Evolutionary conservation across 495 filamentous ascomycete genomes (phyloP).

Genomic region (Penicillium arizonense): DNA sequence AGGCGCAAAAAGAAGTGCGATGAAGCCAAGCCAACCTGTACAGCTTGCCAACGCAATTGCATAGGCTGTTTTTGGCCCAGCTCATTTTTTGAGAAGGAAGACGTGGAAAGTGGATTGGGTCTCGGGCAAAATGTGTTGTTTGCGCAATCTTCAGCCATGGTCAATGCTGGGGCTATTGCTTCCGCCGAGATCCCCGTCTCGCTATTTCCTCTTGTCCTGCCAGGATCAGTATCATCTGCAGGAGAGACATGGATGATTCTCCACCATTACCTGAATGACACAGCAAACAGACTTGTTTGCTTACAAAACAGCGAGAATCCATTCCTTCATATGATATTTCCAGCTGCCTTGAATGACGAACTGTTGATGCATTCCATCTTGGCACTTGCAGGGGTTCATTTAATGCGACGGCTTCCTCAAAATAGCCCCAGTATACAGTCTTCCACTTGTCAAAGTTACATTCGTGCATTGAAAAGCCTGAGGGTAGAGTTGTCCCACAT

Average conservation of each 20-base stretch:
- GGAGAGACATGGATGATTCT: conserved; percentile 16
- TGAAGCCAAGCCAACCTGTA: conserved; percentile 17
- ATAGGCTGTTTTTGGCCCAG: conserved; percentile 17
- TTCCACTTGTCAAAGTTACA: conserved; percentile 15
- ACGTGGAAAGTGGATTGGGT: background rate
- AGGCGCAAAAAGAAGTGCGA: conserved; percentile 24
- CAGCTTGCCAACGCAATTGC: conserved; percentile 20
- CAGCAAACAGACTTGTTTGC: conserved; percentile 13
- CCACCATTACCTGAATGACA: conserved; percentile 17
- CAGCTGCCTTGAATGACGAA: conserved; percentile 16
- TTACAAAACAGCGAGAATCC: conserved; percentile 16
- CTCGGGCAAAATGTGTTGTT: background rate
- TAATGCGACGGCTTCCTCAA: conserved; percentile 15
- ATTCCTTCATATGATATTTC: conserved; percentile 16
- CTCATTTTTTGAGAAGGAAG: background rate
- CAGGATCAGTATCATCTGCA: conserved; percentile 4
- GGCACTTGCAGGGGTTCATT: conserved; percentile 13
- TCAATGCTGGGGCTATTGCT: conserved; percentile 10
- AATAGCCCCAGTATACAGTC: conserved; percentile 4
- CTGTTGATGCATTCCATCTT: conserved; percentile 19
- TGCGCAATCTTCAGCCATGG: background rate
- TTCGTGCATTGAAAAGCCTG: conserved; percentile 13
- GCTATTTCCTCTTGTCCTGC: conserved; percentile 5
- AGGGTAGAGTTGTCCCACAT: conserved; percentile 7
- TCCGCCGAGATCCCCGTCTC: conserved; percentile 9